These are phyloP conservation scores for Petunia secreta DNA, from an alignment of 257 asterid species.

Conservation along the genomic window DNA sequence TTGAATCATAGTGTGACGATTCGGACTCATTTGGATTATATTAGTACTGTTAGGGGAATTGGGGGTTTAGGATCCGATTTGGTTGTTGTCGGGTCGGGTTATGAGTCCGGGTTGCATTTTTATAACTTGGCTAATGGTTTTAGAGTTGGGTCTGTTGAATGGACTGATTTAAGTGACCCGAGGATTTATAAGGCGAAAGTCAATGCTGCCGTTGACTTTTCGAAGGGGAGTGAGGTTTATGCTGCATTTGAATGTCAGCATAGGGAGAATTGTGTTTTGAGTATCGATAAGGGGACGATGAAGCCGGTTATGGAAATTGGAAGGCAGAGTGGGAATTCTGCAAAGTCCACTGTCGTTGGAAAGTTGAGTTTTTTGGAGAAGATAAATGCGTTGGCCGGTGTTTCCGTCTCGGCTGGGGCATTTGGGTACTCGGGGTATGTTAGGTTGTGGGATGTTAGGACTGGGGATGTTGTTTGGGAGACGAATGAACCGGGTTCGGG, in stretches of 20 bases:
- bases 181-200: slow-evolving; percentile 82
- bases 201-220: slow-evolving; percentile 67
- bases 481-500: slow-evolving; percentile 94
- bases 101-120: slow-evolving; percentile 69
- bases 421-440: slow-evolving; percentile 89
- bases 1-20: slow-evolving; percentile 63
- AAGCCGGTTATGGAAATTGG: slow-evolving; percentile 59
- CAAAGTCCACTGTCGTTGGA: slow-evolving; percentile 65
- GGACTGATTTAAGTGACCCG: slow-evolving; percentile 87
- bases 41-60: slow-evolving; percentile 50
- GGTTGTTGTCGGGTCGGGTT: slow-evolving; percentile 67
- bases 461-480: slow-evolving; percentile 79
- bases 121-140: slow-evolving; percentile 71
- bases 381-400: slow-evolving; percentile 57
- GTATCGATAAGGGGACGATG: slow-evolving; percentile 72
- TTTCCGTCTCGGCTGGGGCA: slow-evolving; percentile 77
- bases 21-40: slow-evolving; percentile 77
- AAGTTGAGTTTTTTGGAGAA: slow-evolving; percentile 60
- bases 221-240: slow-evolving; percentile 42
- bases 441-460: slow-evolving; percentile 83
- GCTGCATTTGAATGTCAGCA: slow-evolving; percentile 80
- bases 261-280: slow-evolving; percentile 75
- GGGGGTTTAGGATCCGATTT: slow-evolving; percentile 51
- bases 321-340: slow-evolving; percentile 71
- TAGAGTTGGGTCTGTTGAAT: slow-evolving; percentile 68